Base-by-base conservation (phyloP, 345 rosid genomes). In the Moringa oleifera region DNA sequence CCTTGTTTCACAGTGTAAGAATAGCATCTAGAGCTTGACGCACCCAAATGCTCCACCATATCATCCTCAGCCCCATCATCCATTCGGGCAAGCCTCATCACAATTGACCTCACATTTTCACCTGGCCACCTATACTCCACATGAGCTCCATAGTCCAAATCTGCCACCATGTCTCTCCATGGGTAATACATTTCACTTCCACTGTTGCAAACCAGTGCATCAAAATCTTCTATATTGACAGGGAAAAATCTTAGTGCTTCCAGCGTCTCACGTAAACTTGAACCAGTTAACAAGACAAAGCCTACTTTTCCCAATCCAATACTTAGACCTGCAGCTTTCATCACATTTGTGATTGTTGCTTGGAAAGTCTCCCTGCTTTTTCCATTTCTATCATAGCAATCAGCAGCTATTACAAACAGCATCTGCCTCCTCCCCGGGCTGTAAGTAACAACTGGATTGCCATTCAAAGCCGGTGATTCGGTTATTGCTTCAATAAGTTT, bases 81-180 rank as follows among this genome's bases (percentile, higher is more conserved):
- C 12, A 60, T 47, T 67, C 71, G 71, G 46, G 83, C 86, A 61
- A 90, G 80, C 76, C 85, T 71, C 62, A 64, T 57, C 25, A 73
- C 77, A 54, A 70, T 74, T 2, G 89, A 80, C 62, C 72, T 76
- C 57, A 89, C 74, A 63, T 80, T 80, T 71, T 92, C 98, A 71
- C 93, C 88, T 10, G 95, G 93, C 95, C 95, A 92, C 78, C 90
- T 86, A 79, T 92, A 84, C 63, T 77, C 88, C 46, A 89, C 71
- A 69, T 85, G 95, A 59, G 82, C 85, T 63, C 81, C 91, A 23
- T 87, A 89, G 61, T 87, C 91, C 59, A 57, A 61, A 77, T 87
- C 95, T 58, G 81, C 85, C 53, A 58, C 83, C 85, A 85, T 75
- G 36, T 90, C 93, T 68, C 61, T 83, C 93, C 96, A 85, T 52